These are phyloP conservation scores for Lactarius deliciosus DNA, from an alignment of 768 basidiomycete species.

Conservation along the genomic window DNA sequence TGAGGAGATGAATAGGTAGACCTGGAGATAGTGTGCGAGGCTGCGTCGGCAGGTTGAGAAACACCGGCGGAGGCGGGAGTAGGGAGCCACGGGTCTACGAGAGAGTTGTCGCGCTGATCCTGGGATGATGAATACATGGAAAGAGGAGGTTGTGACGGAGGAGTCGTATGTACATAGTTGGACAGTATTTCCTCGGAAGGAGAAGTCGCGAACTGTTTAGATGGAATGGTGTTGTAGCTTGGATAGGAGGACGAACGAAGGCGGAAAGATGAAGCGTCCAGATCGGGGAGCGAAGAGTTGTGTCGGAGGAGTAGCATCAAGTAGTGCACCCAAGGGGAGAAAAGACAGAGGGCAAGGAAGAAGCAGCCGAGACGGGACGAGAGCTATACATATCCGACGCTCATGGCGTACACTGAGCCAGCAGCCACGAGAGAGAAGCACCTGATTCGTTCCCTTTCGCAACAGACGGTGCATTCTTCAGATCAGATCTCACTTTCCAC, in stretches of 20 bases:
- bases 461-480: constrained; percentile 13
- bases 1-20: constrained; percentile 11
- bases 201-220: constrained; percentile 23
- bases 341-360: constrained; percentile 29
- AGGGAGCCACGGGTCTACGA: constrained; percentile 22
- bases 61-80: constrained; percentile 15
- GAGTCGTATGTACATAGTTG: constrained; percentile 27
- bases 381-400: constrained; percentile 28
- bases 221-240: constrained; percentile 28
- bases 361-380: constrained; percentile 28
- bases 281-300: constrained; percentile 26
- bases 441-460: constrained; percentile 29
- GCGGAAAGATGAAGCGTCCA: constrained; percentile 24
- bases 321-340: constrained; percentile 26
- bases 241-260: constrained; percentile 26
- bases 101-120: constrained; percentile 23
- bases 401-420: constrained; percentile 12
- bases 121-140: constrained; percentile 25
- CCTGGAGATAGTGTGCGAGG: constrained; percentile 2
- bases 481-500: constrained; percentile 13
- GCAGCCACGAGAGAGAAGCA: constrained; percentile 31
- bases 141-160: constrained; percentile 18
- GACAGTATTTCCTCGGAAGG: constrained; percentile 26
- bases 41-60: constrained; percentile 10
- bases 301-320: constrained; percentile 27